Conservation (phyloP, 192 early-diverging fungal species). For the Coemansia sp. region DNA sequence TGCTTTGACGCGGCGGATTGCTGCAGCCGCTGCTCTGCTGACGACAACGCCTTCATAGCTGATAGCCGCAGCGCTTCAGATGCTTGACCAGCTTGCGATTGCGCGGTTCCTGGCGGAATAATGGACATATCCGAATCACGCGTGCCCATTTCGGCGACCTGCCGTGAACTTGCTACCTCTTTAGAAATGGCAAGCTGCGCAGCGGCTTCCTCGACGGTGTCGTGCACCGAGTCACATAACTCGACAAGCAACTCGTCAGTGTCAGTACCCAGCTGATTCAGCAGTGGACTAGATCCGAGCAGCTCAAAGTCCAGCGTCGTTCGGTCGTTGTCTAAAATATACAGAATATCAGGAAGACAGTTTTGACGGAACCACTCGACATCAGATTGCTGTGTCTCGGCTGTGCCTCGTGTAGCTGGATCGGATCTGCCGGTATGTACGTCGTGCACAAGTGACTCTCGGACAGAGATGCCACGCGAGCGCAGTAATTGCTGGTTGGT, state of each 20-base stretch:
- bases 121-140: not conserved
- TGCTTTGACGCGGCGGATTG: not conserved
- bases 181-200: constrained; percentile 16
- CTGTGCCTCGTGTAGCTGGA: not conserved
- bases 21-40: constrained; percentile 7
- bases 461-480: constrained; percentile 23
- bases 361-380: constrained; percentile 53
- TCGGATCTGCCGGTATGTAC: constrained; percentile 16
- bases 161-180: not conserved
- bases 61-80: constrained; percentile 1
- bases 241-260: constrained; percentile 42
- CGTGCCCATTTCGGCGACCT: not conserved
- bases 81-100: constrained; percentile 1
- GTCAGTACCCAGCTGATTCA: constrained; percentile 28
- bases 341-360: constrained; percentile 48
- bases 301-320: constrained; percentile 40
- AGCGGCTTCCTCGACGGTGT: constrained; percentile 20
- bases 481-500: constrained; percentile 34
- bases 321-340: constrained; percentile 27
- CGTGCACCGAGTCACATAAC: constrained; percentile 31
- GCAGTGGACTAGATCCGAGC: constrained; percentile 43
- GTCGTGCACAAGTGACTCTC: constrained; percentile 34
- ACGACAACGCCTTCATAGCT: constrained; percentile 1
- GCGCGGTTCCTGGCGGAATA: constrained; percentile 1
- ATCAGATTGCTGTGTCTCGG: constrained; percentile 18